phyloP scores from a whole-genome alignment of 805 yeast species.

The Priceomyces carsonii region DNA sequence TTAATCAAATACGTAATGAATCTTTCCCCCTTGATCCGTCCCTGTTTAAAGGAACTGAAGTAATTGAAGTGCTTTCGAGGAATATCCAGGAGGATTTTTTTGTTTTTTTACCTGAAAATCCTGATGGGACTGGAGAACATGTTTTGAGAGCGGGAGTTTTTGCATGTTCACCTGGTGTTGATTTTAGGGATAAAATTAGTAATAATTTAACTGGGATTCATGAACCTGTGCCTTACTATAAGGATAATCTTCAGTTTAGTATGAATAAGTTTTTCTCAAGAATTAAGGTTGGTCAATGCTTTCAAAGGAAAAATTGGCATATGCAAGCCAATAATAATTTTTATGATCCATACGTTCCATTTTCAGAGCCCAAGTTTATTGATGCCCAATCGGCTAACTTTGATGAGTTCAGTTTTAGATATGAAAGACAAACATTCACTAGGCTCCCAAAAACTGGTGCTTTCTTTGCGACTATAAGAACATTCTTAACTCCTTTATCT shows the following conservation, averaged over 20 bases:
- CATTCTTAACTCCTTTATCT: constrained; percentile 37
- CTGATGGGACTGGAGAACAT: constrained; percentile 63
- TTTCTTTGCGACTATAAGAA: constrained; percentile 38
- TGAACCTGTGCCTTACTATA: constrained; percentile 71
- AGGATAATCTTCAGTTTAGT: constrained; percentile 51
- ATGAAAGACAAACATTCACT: constrained; percentile 41
- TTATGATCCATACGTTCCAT: too few species aligned
- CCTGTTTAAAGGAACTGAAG: constrained; percentile 9
- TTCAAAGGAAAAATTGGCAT: constrained; percentile 70
- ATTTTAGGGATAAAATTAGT: constrained; percentile 54
- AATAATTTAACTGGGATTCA: constrained; percentile 62
- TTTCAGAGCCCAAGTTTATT: constrained; percentile 17
- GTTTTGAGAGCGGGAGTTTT: constrained; percentile 55
- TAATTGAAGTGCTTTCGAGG: constrained; percentile 25
- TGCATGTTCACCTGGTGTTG: constrained; percentile 73
- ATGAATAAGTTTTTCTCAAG: constrained; percentile 69
- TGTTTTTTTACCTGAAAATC: constrained; percentile 43
- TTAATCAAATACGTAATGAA: not conserved
- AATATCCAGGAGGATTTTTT: constrained; percentile 66
- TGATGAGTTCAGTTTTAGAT: constrained; percentile 37
- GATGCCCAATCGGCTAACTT: constrained; percentile 31
- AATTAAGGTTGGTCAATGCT: constrained; percentile 51
- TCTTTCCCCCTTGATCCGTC: not conserved
- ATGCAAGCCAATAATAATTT: constrained; percentile 45
- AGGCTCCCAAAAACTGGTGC: constrained; percentile 39